phyloP scores from a whole-genome alignment of 179 eudicot species.

The Amaranthus tricolor region DNA sequence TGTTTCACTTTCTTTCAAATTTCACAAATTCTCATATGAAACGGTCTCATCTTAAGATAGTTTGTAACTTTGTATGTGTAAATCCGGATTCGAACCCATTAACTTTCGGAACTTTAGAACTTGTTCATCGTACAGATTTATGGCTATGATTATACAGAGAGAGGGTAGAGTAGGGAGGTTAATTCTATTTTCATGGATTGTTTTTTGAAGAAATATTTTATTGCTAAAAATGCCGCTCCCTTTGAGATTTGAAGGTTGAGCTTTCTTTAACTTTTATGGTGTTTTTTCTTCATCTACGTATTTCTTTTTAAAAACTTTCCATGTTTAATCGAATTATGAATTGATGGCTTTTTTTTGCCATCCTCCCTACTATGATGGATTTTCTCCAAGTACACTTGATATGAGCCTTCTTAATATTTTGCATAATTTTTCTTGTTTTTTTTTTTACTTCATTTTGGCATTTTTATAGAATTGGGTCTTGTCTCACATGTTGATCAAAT shows the following conservation, averaged over 20 bases:
- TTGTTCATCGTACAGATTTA: background rate
- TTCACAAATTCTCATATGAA: no score
- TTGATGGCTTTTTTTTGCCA: conserved; percentile 8
- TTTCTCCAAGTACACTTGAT: conserved; percentile 42
- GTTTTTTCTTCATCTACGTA: conserved; percentile 7
- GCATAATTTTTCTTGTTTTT: background rate
- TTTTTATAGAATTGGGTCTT: background rate
- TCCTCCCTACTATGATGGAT: conserved; percentile 23
- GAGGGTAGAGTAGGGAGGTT: conserved; percentile 38
- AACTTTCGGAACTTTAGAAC: background rate
- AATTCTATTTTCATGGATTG: background rate
- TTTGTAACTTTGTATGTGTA: conserved; percentile 6
- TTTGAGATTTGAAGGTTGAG: conserved; percentile 16
- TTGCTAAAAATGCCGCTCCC: conserved; percentile 26
- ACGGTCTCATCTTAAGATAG: background rate
- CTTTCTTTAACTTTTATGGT: conserved; percentile 12
- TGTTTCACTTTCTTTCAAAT: conserved; percentile 7
- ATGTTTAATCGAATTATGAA: conserved; percentile 13
- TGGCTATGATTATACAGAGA: conserved; percentile 48
- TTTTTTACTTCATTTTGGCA: background rate
- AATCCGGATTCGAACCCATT: conserved; percentile 3
- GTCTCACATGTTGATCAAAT: no score
- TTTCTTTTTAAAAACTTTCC: background rate
- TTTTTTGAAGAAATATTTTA: background rate
- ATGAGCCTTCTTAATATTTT: conserved; percentile 27